These are phyloP conservation scores for Diddensiella santjacobensis DNA, from an alignment of 805 yeast genomes.

Conservation along the genomic window DNA sequence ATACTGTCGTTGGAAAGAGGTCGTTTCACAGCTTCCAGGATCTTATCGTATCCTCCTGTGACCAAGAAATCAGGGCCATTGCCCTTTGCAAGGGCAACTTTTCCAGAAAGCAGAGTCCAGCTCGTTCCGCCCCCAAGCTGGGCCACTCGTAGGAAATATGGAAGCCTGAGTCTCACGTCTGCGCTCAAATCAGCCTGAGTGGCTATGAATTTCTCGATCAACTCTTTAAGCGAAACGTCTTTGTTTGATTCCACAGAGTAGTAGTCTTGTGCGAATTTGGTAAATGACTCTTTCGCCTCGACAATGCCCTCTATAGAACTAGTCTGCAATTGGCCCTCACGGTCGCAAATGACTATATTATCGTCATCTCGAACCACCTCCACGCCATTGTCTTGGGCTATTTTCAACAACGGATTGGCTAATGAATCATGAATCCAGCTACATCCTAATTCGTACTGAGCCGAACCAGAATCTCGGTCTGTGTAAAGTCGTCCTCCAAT, in stretches of 20 bases:
- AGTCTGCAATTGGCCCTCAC: slow-evolving; percentile 6
- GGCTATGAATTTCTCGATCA: background rate
- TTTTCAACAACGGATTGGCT: slow-evolving; percentile 58
- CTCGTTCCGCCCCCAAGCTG: slow-evolving; percentile 83
- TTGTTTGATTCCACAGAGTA: background rate
- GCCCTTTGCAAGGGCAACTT: slow-evolving; percentile 31
- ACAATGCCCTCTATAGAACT: background rate
- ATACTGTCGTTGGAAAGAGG: slow-evolving; percentile 27
- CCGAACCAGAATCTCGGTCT: slow-evolving; percentile 47
- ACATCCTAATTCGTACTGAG: slow-evolving; percentile 62
- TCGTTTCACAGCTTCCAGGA: slow-evolving; percentile 1
- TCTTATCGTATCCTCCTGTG: slow-evolving; percentile 3
- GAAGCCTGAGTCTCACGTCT: slow-evolving; percentile 47
- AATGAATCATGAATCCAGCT: slow-evolving; percentile 88
- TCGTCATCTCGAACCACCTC: slow-evolving; percentile 48
- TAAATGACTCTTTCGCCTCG: background rate
- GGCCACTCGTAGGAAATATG: slow-evolving; percentile 50
- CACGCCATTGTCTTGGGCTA: slow-evolving; percentile 35
- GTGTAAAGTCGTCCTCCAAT: slow-evolving; percentile 64
- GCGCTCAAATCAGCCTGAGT: slow-evolving; percentile 21
- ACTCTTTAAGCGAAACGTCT: background rate
- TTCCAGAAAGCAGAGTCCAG: slow-evolving; percentile 64
- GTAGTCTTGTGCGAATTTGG: background rate
- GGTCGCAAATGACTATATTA: slow-evolving; percentile 29
- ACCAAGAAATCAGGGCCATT: background rate